phyloP scores from a whole-genome alignment of 2,329 filamentous ascomycete species.

The Hymenoscyphus salicellus region DNA sequence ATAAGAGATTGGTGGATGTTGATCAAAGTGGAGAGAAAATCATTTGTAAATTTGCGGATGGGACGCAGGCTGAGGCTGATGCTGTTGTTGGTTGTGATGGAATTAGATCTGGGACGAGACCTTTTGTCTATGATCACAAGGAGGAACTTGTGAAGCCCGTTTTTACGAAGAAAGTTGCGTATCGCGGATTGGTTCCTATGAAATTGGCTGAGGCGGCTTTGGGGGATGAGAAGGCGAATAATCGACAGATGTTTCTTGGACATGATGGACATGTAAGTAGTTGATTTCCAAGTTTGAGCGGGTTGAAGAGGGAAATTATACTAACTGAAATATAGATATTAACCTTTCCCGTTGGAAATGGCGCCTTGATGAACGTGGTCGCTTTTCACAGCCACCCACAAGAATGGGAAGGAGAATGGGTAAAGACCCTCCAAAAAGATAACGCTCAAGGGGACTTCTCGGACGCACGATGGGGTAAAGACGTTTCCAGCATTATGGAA shows the following conservation, averaged over 20 bases:
- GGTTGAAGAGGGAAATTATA: background rate
- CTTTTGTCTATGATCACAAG: conserved; percentile 7
- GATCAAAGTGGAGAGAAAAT: conserved; percentile 5
- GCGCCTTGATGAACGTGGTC: conserved; percentile 53
- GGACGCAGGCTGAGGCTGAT: conserved; percentile 12
- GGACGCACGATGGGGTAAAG: conserved; percentile 38
- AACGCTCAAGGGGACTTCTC: conserved; percentile 42
- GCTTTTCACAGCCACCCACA: conserved; percentile 44
- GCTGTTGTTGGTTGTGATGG: conserved; percentile 45
- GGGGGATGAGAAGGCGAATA: conserved; percentile 44
- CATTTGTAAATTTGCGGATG: conserved; percentile 12
- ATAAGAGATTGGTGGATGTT: conserved; percentile 33
- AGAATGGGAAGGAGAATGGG: conserved; percentile 39
- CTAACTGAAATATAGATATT: background rate
- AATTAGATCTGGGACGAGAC: conserved; percentile 54
- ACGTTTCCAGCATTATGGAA: conserved; percentile 6
- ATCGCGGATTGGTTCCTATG: conserved; percentile 59
- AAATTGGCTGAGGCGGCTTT: conserved; percentile 45
- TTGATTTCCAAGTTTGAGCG: conserved; percentile 40
- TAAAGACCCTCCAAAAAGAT: conserved; percentile 40
- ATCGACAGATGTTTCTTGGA: conserved; percentile 45
- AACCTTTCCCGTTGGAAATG: conserved; percentile 48
- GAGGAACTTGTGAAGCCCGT: conserved; percentile 18
- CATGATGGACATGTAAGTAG: conserved; percentile 53
- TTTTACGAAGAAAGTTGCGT: conserved; percentile 57